Evolutionary conservation across 2,329 filamentous ascomycete species (phyloP).

Genomic region (Chrysosphaeria jannelii): DNA sequence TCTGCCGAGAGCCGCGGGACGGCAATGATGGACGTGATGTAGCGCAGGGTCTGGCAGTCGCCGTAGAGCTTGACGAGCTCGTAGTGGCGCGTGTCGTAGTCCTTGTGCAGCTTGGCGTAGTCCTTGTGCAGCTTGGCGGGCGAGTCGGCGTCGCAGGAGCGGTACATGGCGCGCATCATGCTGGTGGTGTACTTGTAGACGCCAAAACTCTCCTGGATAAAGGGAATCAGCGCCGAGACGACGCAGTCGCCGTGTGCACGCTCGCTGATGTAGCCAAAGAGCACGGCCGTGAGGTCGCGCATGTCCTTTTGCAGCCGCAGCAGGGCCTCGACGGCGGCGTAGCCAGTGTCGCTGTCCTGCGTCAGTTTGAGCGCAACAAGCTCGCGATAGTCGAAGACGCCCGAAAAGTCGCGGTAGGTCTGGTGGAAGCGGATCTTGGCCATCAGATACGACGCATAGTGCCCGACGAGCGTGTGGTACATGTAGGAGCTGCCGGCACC

Average conservation of each 20-base stretch:
- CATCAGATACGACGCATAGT: constrained; percentile 88
- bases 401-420: constrained; percentile 93
- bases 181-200: constrained; percentile 99
- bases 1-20: constrained; percentile 90
- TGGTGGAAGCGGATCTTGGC: constrained; percentile 92
- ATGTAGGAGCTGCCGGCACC: constrained; percentile 70
- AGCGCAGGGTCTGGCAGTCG: constrained; percentile 91
- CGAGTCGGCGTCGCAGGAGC: constrained; percentile 23
- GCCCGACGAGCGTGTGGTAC: constrained; percentile 74
- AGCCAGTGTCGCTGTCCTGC: constrained; percentile 95
- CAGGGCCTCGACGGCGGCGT: constrained; percentile 84
- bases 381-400: constrained; percentile 95
- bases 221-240: constrained; percentile 72
- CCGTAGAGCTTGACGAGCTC: constrained; percentile 95
- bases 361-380: constrained; percentile 95
- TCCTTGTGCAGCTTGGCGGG: constrained; percentile 27
- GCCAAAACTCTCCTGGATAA: constrained; percentile 93
- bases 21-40: constrained; percentile 83
- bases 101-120: constrained; percentile 54
- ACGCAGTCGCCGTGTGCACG: constrained; percentile 94
- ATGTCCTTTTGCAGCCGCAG: constrained; percentile 97
- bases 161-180: constrained; percentile 97
- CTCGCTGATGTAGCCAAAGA: too few relatives aligned
- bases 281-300: constrained; percentile 91
- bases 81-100: constrained; percentile 91